Base-by-base conservation (phyloP, 2,329 filamentous ascomycete genomes). In the Alternaria postmessia region DNA sequence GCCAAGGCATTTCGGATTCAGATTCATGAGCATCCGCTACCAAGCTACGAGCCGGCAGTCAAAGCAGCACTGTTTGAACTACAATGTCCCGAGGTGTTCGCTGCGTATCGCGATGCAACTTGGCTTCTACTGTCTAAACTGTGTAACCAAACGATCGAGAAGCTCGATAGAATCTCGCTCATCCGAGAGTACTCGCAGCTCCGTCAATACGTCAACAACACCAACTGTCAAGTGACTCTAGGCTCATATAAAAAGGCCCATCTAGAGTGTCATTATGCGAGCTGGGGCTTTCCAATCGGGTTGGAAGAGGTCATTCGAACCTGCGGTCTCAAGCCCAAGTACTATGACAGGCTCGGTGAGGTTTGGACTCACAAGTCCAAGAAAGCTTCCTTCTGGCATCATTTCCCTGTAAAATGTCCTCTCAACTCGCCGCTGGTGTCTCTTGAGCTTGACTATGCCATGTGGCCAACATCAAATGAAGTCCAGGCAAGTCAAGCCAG, bases 41-140 rank as follows among this genome's bases (percentile, higher is more conserved):
- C 86, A 3, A 39, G 51, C 0, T 57, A 77, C 2, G 47, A 68
- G 0, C 59, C 71, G 3, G 65, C 78, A 9, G 76, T 75, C n/a
- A 81, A 82, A 32, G 78, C 77, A 0, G 73, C 85, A 0, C 62
- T 88, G 0, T 87, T 88, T 51, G 87, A 89, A 61, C 71, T 88
- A 1, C 61, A 54, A 0, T 76, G 79, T 22, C 86, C 87, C 0
- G 32, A 65, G 3, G 74, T 75, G 4, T 81, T 87, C 22, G 74
- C 75, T 3, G 71, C 74, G 0, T 89, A 88, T 69, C 79, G 87
- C 12, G 80, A 86, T 55, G 75, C 79, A 4, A 86, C 84, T 0
- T 88, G 84, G 84, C 68, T 64, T 4, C 79, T 88, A 3, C 22
- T 86, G 0, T 69, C 72, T 3, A 65, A 54, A 3, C 63, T 86